phyloP scores from a whole-genome alignment of 805 yeast species.

The Nakazawaea ishiwadae region DNA sequence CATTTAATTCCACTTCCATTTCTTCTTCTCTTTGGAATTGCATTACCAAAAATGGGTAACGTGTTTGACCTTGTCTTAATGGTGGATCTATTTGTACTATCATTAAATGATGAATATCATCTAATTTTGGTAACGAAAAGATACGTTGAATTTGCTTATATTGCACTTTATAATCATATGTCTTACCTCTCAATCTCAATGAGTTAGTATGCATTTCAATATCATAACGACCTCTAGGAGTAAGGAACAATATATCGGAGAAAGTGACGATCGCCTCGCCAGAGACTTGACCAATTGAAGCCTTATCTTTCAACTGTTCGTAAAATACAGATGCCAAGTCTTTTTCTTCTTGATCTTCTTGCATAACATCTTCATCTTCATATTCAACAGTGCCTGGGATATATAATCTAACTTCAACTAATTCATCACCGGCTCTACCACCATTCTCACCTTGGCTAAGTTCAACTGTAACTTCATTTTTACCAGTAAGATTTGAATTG shows the following conservation, averaged over 20 bases:
- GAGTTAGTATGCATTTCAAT: conserved; percentile 88
- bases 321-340: conserved; percentile 82
- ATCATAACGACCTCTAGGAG: conserved; percentile 98
- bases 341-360: conserved; percentile 28
- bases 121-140: conserved; percentile 90
- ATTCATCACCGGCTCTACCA: conserved; percentile 82
- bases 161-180: conserved; percentile 94
- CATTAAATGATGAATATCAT: conserved; percentile 83
- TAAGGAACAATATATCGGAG: conserved; percentile 83
- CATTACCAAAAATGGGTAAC: conserved; percentile 86
- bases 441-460: conserved; percentile 52
- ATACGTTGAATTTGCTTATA: conserved; percentile 86
- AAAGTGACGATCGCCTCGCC: conserved; percentile 95
- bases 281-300: conserved; percentile 89
- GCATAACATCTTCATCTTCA: conserved; percentile 40
- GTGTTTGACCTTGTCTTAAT: conserved; percentile 94
- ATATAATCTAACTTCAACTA: conserved; percentile 91
- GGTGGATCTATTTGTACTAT: conserved; percentile 96
- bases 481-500: conserved; percentile 87
- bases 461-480: conserved; percentile 90
- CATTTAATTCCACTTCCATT: conserved; percentile 81
- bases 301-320: conserved; percentile 87
- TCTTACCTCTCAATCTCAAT: conserved; percentile 91
- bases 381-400: conserved; percentile 76
- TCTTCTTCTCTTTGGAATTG: conserved; percentile 91